Evolutionary conservation across 352 stramenopile genomes (phyloP).

Genomic region (Blastocystis sp.): DNA sequence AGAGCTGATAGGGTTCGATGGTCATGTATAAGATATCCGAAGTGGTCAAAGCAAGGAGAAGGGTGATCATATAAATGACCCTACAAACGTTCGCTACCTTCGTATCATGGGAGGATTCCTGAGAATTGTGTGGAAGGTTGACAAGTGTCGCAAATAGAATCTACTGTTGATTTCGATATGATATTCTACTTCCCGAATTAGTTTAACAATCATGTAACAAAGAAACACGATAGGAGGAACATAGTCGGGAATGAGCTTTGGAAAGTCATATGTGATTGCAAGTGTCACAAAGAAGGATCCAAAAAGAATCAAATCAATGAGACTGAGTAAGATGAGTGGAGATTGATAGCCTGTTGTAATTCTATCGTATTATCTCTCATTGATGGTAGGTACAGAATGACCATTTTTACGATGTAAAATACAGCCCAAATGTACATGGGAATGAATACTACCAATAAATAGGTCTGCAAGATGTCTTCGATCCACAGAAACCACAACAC

Average conservation of each 20-base stretch:
- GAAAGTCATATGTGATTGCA: not conserved
- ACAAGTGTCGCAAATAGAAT: no score
- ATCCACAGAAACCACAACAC: constrained; percentile 2
- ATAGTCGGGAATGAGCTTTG: not conserved
- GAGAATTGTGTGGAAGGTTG: no score
- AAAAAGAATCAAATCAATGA: not conserved
- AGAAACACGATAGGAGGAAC: not conserved
- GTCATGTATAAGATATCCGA: not conserved
- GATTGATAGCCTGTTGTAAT: not conserved
- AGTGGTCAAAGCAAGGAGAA: not conserved
- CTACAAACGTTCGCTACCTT: no score
- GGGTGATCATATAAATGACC: no score
- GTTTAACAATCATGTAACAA: not conserved
- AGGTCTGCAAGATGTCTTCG: not conserved
- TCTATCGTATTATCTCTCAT: not conserved
- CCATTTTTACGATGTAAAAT: constrained; percentile 4
- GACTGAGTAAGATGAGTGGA: not conserved
- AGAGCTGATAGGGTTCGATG: not conserved
- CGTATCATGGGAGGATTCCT: no score
- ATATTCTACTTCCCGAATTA: not conserved
- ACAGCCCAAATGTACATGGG: not conserved
- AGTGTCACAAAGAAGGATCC: not conserved
- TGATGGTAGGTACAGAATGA: not conserved
- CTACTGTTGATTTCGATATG: no score
- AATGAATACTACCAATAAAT: not conserved